phyloP scores from a whole-genome alignment of 805 yeast species.

The Candida tammaniensis region DNA sequence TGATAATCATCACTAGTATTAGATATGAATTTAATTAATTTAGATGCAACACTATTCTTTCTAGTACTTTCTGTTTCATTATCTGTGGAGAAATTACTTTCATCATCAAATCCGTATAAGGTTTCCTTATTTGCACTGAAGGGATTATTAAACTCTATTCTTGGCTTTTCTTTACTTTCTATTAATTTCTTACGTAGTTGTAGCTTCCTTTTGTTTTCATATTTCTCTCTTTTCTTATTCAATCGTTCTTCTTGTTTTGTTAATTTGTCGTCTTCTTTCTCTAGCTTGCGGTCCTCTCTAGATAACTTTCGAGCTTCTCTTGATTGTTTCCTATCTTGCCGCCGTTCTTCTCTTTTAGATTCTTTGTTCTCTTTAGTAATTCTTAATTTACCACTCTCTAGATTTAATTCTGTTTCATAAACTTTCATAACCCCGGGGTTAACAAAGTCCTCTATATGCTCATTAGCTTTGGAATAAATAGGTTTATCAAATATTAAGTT shows the following conservation, averaged over 20 bases:
- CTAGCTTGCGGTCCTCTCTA: slow-evolving; percentile 7
- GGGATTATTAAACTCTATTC: slow-evolving; percentile 12
- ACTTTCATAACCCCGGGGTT: slow-evolving; percentile 16
- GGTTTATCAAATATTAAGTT: slow-evolving; percentile 35
- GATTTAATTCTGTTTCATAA: slow-evolving; percentile 16
- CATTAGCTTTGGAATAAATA: slow-evolving; percentile 38
- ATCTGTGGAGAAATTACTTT: neutral
- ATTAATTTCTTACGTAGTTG: slow-evolving; percentile 3
- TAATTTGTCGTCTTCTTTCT: slow-evolving; percentile 3
- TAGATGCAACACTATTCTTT: slow-evolving; percentile 18
- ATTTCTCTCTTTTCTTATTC: slow-evolving; percentile 3
- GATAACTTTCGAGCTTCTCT: slow-evolving; percentile 9
- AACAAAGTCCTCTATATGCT: slow-evolving; percentile 20
- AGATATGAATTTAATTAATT: slow-evolving; percentile 19
- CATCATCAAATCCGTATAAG: slow-evolving; percentile 1
- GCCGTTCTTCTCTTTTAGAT: slow-evolving; percentile 7
- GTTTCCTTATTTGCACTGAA: slow-evolving; percentile 9
- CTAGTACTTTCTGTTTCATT: slow-evolving; percentile 9
- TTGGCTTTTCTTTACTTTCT: slow-evolving; percentile 8
- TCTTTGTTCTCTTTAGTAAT: slow-evolving; percentile 9
- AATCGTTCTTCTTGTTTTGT: slow-evolving; percentile 1
- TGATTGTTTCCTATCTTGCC: slow-evolving; percentile 6
- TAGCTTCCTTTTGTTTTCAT: slow-evolving; percentile 7
- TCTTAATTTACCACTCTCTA: slow-evolving; percentile 12
- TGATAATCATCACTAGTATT: slow-evolving; percentile 14